Evolutionary conservation across 2,329 filamentous ascomycete species (phyloP), one percentile per base, ranked within the genome.

Genomic region (Pseudogymnoascus sp.): DNA sequence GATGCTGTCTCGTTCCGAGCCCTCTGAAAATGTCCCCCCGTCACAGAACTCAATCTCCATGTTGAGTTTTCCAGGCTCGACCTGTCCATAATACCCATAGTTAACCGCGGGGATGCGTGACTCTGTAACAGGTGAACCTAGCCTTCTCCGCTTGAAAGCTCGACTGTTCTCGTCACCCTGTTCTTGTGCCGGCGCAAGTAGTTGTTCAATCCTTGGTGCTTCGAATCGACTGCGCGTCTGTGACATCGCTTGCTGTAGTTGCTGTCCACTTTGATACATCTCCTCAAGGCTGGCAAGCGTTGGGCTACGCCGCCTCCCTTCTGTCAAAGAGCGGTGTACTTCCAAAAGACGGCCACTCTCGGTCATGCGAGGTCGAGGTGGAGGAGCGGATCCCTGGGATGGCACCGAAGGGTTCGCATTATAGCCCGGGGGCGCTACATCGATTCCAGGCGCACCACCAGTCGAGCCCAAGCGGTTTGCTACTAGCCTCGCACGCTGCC

Each of bases 11-110:
- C 80, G 77, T 69, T 87, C 84, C 2, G 46, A 16, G 5, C 37
- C 37, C 66, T 88, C 86, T 60, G 83, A 80, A 70, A 82, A 86
- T n/a, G 59, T 60, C 46, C 93, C 92, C 42, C 91, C 92, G 74
- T 97, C 93, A 72, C 92, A 97, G 78, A 88, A 95, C 59, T 90
- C 83, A 66, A 97, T 87, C 73, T 96, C 90, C 90, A 97, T 91
- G 66, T 83, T 88, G 70, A 97, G 78, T 67, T 84, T 82, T 3
- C 92, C 93, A 0, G 91, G 84, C 65, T 95, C 89, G 14, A 96
- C 89, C 75, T 96, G 93, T 16, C 93, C 93, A 73, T 89, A 91
- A 70, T 87, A 87, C 21, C 93, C 93, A 73, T 97, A 97, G 66
- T 84, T 87, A 72, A 93, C 90, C 1, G 81, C 84, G 65, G 76